Evolutionary conservation across 2,329 filamentous ascomycete genomes (phyloP).

Genomic region (Mariannaea sp.): DNA sequence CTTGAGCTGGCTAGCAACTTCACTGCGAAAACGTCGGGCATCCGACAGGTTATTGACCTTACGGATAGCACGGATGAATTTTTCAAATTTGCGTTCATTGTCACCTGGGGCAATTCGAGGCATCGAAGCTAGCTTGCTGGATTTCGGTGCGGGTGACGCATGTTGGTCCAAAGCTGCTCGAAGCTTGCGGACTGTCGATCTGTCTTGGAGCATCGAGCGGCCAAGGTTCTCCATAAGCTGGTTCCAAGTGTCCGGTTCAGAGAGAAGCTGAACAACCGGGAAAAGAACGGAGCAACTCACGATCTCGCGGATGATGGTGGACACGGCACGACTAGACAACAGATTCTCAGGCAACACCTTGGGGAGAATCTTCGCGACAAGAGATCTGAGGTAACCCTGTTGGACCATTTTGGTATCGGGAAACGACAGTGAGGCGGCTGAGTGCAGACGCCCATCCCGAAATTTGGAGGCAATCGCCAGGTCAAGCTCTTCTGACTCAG

Average conservation of each 20-base stretch:
- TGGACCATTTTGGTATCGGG: conserved; percentile 84
- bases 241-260: conserved; percentile 97
- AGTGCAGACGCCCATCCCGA: conserved; percentile 83
- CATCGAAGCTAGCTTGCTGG: conserved; percentile 68
- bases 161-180: conserved; percentile 93
- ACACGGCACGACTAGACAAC: conserved; percentile 79
- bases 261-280: conserved; percentile 77
- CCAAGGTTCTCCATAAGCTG: conserved; percentile 91
- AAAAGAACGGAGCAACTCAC: conserved; percentile 89
- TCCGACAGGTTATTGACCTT: conserved; percentile 92
- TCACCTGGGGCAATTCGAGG: conserved; percentile 82
- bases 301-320: conserved; percentile 82
- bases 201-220: conserved; percentile 86
- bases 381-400: conserved; percentile 82
- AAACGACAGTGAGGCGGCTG: conserved; percentile 80
- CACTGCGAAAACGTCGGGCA: conserved; percentile 87
- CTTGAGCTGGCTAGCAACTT: conserved; percentile 90
- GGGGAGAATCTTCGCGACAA: conserved; percentile 75
- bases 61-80: conserved; percentile 87
- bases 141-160: conserved; percentile 77
- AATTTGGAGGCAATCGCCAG: conserved; percentile 95
- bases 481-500: conserved; percentile 95
- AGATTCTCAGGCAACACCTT: conserved; percentile 74
- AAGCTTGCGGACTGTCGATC: conserved; percentile 91
- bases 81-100: conserved; percentile 90